A percentile compares a stretch with the other conserved stretches of the same genome.
Conservation (phyloP, 805 yeast species). For the Barnettozyma sp. region DNA sequence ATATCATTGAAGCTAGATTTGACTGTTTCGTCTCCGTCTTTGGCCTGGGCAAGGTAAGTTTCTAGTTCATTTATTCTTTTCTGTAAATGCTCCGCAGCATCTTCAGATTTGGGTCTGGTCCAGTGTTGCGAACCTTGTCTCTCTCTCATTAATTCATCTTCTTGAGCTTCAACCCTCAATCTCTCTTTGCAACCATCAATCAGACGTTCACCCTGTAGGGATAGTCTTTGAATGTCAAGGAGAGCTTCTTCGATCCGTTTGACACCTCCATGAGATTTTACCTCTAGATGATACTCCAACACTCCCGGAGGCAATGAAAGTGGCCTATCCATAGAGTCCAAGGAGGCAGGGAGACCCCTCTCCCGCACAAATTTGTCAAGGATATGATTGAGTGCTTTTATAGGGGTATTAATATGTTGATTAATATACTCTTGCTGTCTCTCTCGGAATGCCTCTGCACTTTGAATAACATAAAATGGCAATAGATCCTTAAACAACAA, state of each 20-base stretch:
- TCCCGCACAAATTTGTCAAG: conserved; percentile 39
- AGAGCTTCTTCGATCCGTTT: conserved; percentile 35
- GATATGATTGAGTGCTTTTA: conserved; percentile 39
- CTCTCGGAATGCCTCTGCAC: conserved; percentile 61
- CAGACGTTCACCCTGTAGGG: conserved; percentile 34
- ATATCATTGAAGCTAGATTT: conserved; percentile 40
- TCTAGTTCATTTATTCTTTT: conserved; percentile 39
- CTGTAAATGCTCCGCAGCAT: conserved; percentile 35
- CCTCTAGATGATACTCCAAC: conserved; percentile 46
- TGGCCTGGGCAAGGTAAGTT: conserved; percentile 49
- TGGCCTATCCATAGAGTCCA: conserved; percentile 53
- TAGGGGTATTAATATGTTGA: conserved; percentile 40
- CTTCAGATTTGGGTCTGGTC: conserved; percentile 42
- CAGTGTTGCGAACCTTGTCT: conserved; percentile 49
- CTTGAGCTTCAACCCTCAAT: conserved; percentile 44
- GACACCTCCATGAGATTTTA: conserved; percentile 48
- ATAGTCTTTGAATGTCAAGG: conserved; percentile 38
- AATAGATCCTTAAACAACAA: conserved; percentile 52
- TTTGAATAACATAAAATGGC: conserved; percentile 60
- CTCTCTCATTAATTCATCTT: conserved; percentile 46
- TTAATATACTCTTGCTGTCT: conserved; percentile 49
- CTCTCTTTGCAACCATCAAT: conserved; percentile 41
- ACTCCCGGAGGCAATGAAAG: conserved; percentile 52
- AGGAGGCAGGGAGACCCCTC: conserved; percentile 50
- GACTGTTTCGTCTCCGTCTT: conserved; percentile 52